Evolutionary conservation across 2,329 filamentous ascomycete genomes (phyloP), one percentile per base, ranked within the genome.

Genomic region (Pyricularia pennisetigena): DNA sequence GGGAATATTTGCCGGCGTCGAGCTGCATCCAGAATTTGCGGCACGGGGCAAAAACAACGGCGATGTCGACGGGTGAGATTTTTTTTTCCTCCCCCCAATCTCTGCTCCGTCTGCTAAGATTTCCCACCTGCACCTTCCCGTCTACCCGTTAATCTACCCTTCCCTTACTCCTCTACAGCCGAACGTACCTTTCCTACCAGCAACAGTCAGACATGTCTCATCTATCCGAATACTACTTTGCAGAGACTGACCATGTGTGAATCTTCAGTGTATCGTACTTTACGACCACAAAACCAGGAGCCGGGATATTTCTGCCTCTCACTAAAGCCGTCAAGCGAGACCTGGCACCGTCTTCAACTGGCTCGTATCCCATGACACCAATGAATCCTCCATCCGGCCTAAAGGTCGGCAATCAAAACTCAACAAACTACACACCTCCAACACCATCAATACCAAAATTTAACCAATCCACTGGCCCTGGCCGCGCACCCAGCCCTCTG

Each of bases 281-380:
- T 77, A 84, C 83, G 49, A 97, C 95, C 12, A 85, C 85, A 3
- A 80, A 89, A 26, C 86, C 92, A 0, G 93, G 93, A 70, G 88
- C 95, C 2, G 95, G 95, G 70, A 98, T 99, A 74, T 99, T 99
- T 76, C 85, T 99, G 16, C 95, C 95, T 3, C 82, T 95, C 20
- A 87, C 89, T 76, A 95, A 96, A 77, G 92, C 92, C 41, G 84
- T 85, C 75, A 91, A 86, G 78, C 89, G 87, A 75, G 86, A 85
- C 66, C 87, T 85, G 59, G 83, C 83, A 26, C 79, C 81, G 16
- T 80, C 82, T 32, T 81, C 85, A 54, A 73, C 73, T 29, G 80
- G 81, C 66, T 81, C 84, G 7, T 85, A 86, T 71, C 86, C 90
- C 8, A 81, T 85, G 68, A 93, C 90, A 1, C 91, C 93, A 4